A percentile compares a stretch with the other conserved stretches of the same genome.
These are phyloP conservation scores for Pseudomassariella vexata DNA, from an alignment of 2,329 filamentous ascomycete genomes.

Conservation along the genomic window DNA sequence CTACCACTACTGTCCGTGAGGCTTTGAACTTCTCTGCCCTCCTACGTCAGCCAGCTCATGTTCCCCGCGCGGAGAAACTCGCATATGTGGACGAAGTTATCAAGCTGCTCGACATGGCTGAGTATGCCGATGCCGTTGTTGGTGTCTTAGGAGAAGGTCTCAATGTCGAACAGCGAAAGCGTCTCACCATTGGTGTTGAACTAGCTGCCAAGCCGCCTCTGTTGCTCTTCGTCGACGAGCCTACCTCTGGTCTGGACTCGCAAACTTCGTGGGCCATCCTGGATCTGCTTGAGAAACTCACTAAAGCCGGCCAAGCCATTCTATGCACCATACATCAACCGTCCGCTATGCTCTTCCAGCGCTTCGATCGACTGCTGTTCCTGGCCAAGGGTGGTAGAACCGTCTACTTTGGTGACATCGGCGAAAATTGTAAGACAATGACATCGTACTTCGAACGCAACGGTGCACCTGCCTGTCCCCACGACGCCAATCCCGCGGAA, in stretches of 20 bases:
- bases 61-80: slow-evolving; percentile 71
- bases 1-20: slow-evolving; percentile 81
- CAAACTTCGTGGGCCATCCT: slow-evolving; percentile 93
- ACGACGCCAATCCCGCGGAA: slow-evolving; percentile 72
- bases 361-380: slow-evolving; percentile 78
- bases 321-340: slow-evolving; percentile 98
- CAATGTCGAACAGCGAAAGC: slow-evolving; percentile 65
- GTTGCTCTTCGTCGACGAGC: slow-evolving; percentile 89
- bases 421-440: slow-evolving; percentile 61
- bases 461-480: slow-evolving; percentile 58
- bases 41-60: slow-evolving; percentile 72
- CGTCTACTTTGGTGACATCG: slow-evolving; percentile 78
- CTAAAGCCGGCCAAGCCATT: slow-evolving; percentile 83
- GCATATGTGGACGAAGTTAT: slow-evolving; percentile 89
- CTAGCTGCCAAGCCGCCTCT: slow-evolving; percentile 86
- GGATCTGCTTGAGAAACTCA: slow-evolving; percentile 81
- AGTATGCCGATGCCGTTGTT: slow-evolving; percentile 84
- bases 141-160: slow-evolving; percentile 85
- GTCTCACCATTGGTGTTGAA: slow-evolving; percentile 93
- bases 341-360: slow-evolving; percentile 91
- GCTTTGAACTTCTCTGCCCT: slow-evolving; percentile 81
- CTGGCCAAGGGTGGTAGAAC: slow-evolving; percentile 69
- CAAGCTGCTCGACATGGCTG: slow-evolving; percentile 81
- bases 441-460: slow-evolving; percentile 73
- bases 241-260: slow-evolving; percentile 87